These are phyloP conservation scores for Aegilops longissima DNA, from an alignment of 176 grass and related monocot species.

Conservation along the genomic window DNA sequence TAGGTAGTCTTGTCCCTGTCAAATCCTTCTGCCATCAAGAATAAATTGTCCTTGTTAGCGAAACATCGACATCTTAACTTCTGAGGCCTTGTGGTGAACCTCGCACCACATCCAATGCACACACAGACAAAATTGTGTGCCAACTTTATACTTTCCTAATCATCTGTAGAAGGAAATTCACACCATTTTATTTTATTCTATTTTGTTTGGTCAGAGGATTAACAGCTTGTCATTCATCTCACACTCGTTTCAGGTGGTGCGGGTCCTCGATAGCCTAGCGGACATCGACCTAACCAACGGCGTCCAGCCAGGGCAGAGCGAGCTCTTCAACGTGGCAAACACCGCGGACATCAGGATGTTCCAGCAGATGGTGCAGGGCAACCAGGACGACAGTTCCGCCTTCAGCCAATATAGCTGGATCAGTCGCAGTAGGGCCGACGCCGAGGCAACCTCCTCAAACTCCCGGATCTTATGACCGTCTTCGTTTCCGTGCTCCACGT, in stretches of 20 bases:
- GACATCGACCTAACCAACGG: constrained; percentile 89
- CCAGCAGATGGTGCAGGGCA: constrained; percentile 70
- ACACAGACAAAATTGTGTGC: not conserved
- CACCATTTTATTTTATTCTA: not conserved
- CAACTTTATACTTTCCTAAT: not conserved
- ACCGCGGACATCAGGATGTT: constrained; percentile 81
- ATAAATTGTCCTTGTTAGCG: not conserved
- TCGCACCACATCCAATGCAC: not conserved
- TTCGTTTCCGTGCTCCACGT: not conserved
- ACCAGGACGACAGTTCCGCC: constrained; percentile 55
- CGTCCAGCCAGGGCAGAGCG: constrained; percentile 73
- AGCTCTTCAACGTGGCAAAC: constrained; percentile 78
- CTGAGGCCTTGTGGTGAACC: too few relatives aligned
- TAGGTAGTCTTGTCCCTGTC: not conserved
- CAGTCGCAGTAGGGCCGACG: constrained; percentile 2
- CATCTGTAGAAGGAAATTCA: not conserved
- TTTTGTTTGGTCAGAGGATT: not conserved
- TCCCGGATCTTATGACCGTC: constrained; percentile 36
- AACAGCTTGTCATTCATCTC: not conserved
- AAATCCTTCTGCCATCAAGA: not conserved
- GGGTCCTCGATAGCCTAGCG: constrained; percentile 69
- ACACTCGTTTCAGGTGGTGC: constrained; percentile 54
- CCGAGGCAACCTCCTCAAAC: constrained; percentile 16
- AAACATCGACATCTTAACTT: too few relatives aligned
- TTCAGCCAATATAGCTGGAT: constrained; percentile 63